These are phyloP conservation scores for Malus hybrid DNA, from an alignment of 331 rosid species.

Conservation along the genomic window DNA sequence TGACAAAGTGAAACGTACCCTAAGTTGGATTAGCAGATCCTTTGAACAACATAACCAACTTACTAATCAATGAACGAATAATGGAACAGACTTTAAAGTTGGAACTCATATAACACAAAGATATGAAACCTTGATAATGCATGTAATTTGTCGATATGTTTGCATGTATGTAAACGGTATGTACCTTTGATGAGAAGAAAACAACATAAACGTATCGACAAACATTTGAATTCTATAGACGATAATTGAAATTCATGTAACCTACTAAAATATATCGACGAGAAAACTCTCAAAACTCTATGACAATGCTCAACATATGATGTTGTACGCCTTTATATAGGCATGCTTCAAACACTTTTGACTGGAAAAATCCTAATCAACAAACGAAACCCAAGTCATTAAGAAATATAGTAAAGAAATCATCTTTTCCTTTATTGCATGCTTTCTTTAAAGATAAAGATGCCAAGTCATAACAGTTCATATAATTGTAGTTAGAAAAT, in stretches of 20 bases:
- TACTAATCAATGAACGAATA: not conserved
- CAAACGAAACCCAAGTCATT: not conserved
- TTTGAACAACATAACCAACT: not conserved
- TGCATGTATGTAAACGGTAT: not conserved
- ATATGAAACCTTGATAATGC: not conserved
- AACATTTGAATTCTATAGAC: too few relatives aligned
- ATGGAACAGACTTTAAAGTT: too few relatives aligned
- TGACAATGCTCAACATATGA: not conserved
- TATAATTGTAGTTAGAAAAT: too few relatives aligned
- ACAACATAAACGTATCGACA: not conserved
- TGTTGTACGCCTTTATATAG: not conserved
- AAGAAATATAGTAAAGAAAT: not conserved
- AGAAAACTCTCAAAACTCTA: not conserved
- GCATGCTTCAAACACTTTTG: not conserved
- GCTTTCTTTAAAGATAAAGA: too few relatives aligned
- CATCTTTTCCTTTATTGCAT: too few relatives aligned
- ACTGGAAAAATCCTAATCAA: not conserved
- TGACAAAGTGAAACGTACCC: too few relatives aligned
- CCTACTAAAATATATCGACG: too few relatives aligned
- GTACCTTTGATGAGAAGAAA: not conserved
- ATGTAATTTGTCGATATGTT: not conserved
- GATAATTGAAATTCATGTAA: not conserved
- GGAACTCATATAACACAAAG: not conserved
- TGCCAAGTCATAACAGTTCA: too few relatives aligned
- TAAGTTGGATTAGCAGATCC: not conserved